Evolutionary conservation across 1,284 basidiomycete species (phyloP), one percentile per base, ranked within the genome.

Genomic region (Fistulinella cinereoalba): DNA sequence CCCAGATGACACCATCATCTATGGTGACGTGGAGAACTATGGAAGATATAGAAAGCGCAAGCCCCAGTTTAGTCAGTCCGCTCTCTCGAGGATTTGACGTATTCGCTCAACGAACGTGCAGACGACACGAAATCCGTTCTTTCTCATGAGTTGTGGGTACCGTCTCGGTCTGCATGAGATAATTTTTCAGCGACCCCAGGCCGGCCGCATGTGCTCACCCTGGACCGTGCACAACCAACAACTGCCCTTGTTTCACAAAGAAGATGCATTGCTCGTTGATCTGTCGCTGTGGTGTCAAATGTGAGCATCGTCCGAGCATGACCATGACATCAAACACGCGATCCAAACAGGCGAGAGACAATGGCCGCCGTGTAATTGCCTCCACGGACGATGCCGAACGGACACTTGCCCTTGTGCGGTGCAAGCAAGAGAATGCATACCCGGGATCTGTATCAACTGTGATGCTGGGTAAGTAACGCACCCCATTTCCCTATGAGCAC

Each of bases 201-300:
- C 34, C 51, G 19, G 31, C 27, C 4, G 66, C 69, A n/a, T 78
- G 75, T 55, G 47, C 52, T 10, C 75, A 77, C 48, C 38, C 52
- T 37, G 76, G 75, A 0, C 53, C 68, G 15, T 76, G 74, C 43
- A 58, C 58, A 24, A 42, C 27, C 1, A 43, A 42, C 0, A 24
- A 43, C 3, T 76, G 76, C 32, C 16, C 19, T 1, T 77, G 76
- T 48, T 58, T 47, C 32, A n/a, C 24, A 3, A 44, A 55, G 28
- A 60, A 61, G 24, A 47, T 58, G 0, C 64, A 69, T 34, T 76
- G 75, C 44, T 58, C 68, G 18, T 50, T 62, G 11, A 63, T 61
- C 48, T 76, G 75, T 43, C 60, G 68, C 32, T 76, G 75, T 57
- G 56, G 64, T 4, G 34, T 44, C 1, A 50, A 54, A 33, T 76